Base-by-base conservation (phyloP, 805 yeast genomes). In the Wickerhamomyces strasburgensis region DNA sequence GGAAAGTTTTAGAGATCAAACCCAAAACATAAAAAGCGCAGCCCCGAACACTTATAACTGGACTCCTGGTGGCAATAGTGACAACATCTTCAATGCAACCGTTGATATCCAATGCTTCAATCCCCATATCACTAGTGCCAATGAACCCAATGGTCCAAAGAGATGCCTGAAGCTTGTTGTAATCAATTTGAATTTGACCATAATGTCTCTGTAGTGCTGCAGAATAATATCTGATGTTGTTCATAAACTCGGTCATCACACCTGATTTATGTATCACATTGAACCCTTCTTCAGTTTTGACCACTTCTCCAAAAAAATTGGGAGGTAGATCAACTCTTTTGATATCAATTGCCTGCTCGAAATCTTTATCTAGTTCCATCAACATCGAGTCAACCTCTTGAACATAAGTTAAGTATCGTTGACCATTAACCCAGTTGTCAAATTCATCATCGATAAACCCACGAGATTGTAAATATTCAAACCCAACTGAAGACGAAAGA, bases 61-160 rank as follows among this genome's bases (percentile, higher is more conserved):
- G 54, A 1, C 82, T 64, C 5, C 56, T 53, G 23, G 62, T 55
- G 9, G 78, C 70, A 24, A 83, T 65, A 8, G 58, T 60, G 3
- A 79, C 64, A 10, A 90, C 67, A 32, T 75, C 73, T 43, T 68
- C 67, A 27, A 76, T 67, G 38, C 76, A 60, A 2, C 73, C 72
- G 43, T 61, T 65, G 24, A 69, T 69, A 41, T 78, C 85, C 26
- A 79, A 49, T 29, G 80, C 61, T 14, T 70, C 64, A 14, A 83
- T 77, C 0, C 97, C 97, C 35, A 70, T 62, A 8, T 72, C 72
- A 1, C 87, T 74, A 1, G 88, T 74, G 2, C 89, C 89, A 21
- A 89, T 77, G 49, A 80, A 79, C 0, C 96, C 97, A 24, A 86
- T 67, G 2, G 94, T 80, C 97, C 97, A 90, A 25, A 90, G 50